Conservation (phyloP, 352 stramenopile genomes). For the Blastocystis sp. region DNA sequence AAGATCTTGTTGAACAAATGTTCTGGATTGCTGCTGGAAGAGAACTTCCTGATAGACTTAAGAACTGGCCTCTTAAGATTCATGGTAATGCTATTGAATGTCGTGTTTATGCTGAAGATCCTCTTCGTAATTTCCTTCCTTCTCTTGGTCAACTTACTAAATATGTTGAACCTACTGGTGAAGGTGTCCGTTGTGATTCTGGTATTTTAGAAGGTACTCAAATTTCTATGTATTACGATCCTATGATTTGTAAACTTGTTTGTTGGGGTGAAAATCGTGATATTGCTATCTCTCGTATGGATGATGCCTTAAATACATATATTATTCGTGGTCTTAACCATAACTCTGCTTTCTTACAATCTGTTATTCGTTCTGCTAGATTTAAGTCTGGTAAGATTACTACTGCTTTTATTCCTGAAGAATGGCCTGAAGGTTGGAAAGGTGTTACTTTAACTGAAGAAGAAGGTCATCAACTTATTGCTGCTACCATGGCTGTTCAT, state of each 20-base stretch:
- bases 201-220: slow-evolving; percentile 68
- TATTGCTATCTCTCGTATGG: slow-evolving; percentile 61
- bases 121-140: slow-evolving; percentile 71
- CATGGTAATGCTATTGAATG: slow-evolving; percentile 64
- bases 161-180: slow-evolving; percentile 62
- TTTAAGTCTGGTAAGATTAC: slow-evolving; percentile 74
- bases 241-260: slow-evolving; percentile 84
- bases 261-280: slow-evolving; percentile 56
- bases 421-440: slow-evolving; percentile 78
- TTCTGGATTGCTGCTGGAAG: slow-evolving; percentile 70
- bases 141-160: slow-evolving; percentile 72
- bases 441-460: slow-evolving; percentile 41
- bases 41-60: slow-evolving; percentile 58
- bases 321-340: slow-evolving; percentile 73
- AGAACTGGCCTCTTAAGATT: slow-evolving; percentile 44
- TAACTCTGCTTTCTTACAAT: slow-evolving; percentile 77
- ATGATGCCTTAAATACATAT: slow-evolving; percentile 71
- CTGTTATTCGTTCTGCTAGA: slow-evolving; percentile 53
- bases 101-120: slow-evolving; percentile 85
- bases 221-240: slow-evolving; percentile 81
- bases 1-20: slow-evolving; percentile 86
- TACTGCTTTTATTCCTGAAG: slow-evolving; percentile 81
- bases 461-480: slow-evolving; percentile 39
- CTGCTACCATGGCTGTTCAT: slow-evolving; percentile 40
- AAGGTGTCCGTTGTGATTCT: slow-evolving; percentile 64